phyloP scores from a whole-genome alignment of 2,329 filamentous ascomycete genomes.

The Alternaria ventricosa region DNA sequence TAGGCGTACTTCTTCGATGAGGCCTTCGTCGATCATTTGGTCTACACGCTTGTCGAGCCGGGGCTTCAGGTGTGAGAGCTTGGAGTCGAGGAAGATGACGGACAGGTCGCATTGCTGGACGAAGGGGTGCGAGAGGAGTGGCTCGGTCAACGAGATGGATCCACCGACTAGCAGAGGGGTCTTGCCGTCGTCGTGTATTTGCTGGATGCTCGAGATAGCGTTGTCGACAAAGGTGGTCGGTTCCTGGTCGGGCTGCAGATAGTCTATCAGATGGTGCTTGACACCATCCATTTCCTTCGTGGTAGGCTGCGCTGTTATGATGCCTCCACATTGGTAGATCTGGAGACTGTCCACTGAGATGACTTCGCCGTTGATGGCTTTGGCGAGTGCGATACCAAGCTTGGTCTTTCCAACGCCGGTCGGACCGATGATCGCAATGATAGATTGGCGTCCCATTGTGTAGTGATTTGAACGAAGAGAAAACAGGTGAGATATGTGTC shows the following conservation, averaged over 20 bases:
- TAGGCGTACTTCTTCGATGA: not conserved
- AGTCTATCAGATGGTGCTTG: not conserved
- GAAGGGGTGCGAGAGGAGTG: not conserved
- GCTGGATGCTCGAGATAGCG: not conserved
- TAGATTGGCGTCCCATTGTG: not conserved
- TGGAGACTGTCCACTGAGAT: not conserved
- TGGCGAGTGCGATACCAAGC: not conserved
- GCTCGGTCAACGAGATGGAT: not conserved
- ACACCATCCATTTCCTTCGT: not conserved
- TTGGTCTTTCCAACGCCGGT: not conserved
- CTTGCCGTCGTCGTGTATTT: not conserved
- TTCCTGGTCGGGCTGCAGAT: not conserved
- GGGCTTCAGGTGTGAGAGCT: not conserved
- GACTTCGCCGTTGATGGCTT: not conserved
- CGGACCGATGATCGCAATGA: not conserved
- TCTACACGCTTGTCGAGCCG: not conserved
- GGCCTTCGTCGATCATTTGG: not conserved
- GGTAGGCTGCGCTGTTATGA: not conserved
- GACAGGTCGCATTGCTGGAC: not conserved
- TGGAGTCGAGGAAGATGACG: not conserved
- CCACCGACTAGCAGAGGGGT: not conserved
- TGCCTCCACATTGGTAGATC: not conserved
- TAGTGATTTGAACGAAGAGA: not conserved
- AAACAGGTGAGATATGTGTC: not conserved
- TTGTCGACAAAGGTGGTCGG: not conserved